Conservation (phyloP, 2,329 filamentous ascomycete genomes). For the Beauveria australis region DNA sequence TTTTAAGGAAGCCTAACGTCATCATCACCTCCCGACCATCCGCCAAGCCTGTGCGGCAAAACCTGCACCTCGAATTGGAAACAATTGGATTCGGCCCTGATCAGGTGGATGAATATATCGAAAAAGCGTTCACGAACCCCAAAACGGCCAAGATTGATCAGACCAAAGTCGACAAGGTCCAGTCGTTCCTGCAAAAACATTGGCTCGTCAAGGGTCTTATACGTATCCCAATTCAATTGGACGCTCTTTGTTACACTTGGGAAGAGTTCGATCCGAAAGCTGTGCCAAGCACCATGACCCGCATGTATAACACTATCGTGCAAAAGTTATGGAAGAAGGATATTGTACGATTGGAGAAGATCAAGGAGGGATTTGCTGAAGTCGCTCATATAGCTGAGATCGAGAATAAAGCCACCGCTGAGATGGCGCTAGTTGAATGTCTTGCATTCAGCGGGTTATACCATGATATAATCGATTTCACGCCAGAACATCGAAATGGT, state of each 20-base stretch:
- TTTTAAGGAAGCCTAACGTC: no score
- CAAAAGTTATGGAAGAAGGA: slow-evolving; percentile 31
- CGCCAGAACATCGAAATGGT: no score
- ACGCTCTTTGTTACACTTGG: slow-evolving; percentile 30
- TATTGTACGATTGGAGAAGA: slow-evolving; percentile 17
- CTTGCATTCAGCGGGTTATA: slow-evolving; percentile 29
- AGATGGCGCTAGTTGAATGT: slow-evolving; percentile 18
- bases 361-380: not conserved
- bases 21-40: no score
- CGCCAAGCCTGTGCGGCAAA: no score
- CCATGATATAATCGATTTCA: slow-evolving; percentile 19
- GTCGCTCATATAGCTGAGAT: not conserved
- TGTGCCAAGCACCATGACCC: slow-evolving; percentile 28
- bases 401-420: not conserved
- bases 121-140: no score
- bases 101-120: no score
- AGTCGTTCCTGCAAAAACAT: no score
- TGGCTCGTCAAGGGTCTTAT: no score
- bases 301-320: slow-evolving; percentile 25
- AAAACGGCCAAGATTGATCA: no score
- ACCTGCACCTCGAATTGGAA: no score
- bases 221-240: slow-evolving; percentile 20
- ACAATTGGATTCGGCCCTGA: no score
- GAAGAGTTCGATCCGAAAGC: slow-evolving; percentile 7
- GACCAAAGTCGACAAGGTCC: no score